Conservation (phyloP, 2,329 filamentous ascomycete genomes). For the Aspergillus melleus region DNA sequence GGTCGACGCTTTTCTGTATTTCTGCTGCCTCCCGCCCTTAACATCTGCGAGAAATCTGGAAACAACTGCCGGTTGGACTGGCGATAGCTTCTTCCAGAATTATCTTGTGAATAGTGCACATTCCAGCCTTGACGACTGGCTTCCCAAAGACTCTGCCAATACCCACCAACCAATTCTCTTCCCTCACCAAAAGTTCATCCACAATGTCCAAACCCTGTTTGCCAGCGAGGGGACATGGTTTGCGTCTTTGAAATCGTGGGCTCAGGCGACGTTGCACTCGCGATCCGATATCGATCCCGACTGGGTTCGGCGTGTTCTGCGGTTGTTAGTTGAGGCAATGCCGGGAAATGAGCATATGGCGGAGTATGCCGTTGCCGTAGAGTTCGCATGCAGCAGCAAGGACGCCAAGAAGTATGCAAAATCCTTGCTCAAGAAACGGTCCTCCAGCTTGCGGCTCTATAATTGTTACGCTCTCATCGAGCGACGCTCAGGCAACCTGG, state of each 20-base stretch:
- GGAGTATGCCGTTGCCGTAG: constrained; percentile 70
- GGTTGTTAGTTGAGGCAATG: constrained; percentile 53
- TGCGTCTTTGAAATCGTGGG: constrained; percentile 37
- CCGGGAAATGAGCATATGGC: constrained; percentile 57
- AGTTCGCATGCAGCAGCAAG: constrained; percentile 55
- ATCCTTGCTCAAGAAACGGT: constrained; percentile 66
- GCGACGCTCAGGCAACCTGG: constrained; percentile 55
- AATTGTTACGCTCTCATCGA: constrained; percentile 78
- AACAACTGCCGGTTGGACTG: constrained; percentile 40
- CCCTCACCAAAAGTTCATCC: constrained; percentile 37
- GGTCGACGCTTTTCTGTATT: constrained; percentile 69
- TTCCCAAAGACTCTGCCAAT: constrained; percentile 13
- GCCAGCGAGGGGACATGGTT: constrained; percentile 50
- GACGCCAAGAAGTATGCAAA: constrained; percentile 71
- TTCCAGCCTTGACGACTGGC: constrained; percentile 27
- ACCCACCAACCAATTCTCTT: constrained; percentile 33
- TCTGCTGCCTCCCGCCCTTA: constrained; percentile 63
- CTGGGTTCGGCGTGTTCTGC: constrained; percentile 58
- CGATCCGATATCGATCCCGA: constrained; percentile 39
- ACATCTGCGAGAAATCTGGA: constrained; percentile 22
- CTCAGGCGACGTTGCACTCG: constrained; percentile 21
- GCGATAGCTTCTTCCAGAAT: constrained; percentile 57
- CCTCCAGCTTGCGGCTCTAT: constrained; percentile 68
- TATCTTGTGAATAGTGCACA: constrained; percentile 35
- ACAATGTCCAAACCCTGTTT: constrained; percentile 58